Conservation (phyloP, 257 asterid genomes). For the Prunella vulgaris region DNA sequence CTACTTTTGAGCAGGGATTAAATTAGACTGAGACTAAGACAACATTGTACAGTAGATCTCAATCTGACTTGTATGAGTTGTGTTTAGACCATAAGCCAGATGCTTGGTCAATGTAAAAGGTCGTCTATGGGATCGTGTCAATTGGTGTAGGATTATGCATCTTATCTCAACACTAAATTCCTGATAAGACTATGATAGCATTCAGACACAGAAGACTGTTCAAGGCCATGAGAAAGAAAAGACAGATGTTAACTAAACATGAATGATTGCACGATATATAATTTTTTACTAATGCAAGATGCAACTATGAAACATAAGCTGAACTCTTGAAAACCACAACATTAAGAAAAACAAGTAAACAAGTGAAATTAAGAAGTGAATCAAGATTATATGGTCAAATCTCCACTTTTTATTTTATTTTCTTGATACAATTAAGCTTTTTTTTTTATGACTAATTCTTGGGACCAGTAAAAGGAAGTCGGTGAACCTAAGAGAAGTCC, state of each 20-base stretch:
- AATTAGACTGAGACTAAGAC: not conserved
- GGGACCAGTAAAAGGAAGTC: not conserved
- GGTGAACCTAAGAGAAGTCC: not conserved
- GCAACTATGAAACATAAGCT: no score
- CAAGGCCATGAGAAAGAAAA: no score
- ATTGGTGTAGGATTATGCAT: not conserved
- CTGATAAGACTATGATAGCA: not conserved
- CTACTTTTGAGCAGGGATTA: not conserved
- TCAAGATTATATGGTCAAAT: not conserved
- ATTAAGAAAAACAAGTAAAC: no score
- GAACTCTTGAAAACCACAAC: not conserved
- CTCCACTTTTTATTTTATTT: not conserved
- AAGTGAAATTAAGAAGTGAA: no score
- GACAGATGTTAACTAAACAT: no score
- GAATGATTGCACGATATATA: no score
- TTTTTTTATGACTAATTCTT: no score
- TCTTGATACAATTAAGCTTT: not conserved
- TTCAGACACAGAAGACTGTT: not conserved
- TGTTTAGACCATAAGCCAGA: not conserved
- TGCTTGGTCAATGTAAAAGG: not conserved
- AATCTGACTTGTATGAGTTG: not conserved
- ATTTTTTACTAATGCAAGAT: no score
- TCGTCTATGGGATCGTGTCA: not conserved
- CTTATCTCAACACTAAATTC: not conserved
- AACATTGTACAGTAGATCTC: not conserved